Percentiles rank a stretch among this genome's conserved stretches.
phyloP scores from a whole-genome alignment of 1,284 basidiomycete genomes.

The Irpex sp. region DNA sequence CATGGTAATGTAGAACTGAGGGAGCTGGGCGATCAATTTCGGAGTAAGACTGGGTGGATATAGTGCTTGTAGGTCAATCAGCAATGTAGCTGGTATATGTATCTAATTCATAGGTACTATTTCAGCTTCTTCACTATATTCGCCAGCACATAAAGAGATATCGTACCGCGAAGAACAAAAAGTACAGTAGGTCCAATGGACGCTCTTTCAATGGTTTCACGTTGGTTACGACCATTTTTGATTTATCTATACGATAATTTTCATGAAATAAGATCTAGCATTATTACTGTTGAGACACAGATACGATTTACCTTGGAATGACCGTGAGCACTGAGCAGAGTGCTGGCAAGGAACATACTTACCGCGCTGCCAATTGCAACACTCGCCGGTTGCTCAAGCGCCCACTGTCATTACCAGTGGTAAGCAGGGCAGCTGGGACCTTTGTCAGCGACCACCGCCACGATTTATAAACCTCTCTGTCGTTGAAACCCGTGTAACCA shows the following conservation, averaged over 20 bases:
- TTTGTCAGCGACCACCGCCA: background rate
- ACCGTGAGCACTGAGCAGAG: background rate
- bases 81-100: constrained; percentile 60
- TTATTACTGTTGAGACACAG: too few species aligned
- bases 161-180: constrained; percentile 58
- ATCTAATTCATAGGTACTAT: constrained; percentile 32
- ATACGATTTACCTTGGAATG: too few species aligned
- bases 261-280: background rate
- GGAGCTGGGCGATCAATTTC: constrained; percentile 35
- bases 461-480: background rate
- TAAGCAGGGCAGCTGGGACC: background rate
- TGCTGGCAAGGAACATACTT: background rate
- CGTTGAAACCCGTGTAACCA: background rate
- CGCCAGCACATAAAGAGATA: background rate
- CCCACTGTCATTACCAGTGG: background rate
- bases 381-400: background rate
- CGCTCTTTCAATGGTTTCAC: constrained; percentile 45
- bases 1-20: constrained; percentile 43
- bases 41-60: constrained; percentile 55
- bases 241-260: background rate
- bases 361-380: background rate
- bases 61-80: constrained; percentile 69
- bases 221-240: constrained; percentile 7
- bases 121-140: background rate
- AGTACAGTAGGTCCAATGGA: constrained; percentile 61